phyloP scores from a whole-genome alignment of 257 asterid species.

The Misopates orontium region DNA sequence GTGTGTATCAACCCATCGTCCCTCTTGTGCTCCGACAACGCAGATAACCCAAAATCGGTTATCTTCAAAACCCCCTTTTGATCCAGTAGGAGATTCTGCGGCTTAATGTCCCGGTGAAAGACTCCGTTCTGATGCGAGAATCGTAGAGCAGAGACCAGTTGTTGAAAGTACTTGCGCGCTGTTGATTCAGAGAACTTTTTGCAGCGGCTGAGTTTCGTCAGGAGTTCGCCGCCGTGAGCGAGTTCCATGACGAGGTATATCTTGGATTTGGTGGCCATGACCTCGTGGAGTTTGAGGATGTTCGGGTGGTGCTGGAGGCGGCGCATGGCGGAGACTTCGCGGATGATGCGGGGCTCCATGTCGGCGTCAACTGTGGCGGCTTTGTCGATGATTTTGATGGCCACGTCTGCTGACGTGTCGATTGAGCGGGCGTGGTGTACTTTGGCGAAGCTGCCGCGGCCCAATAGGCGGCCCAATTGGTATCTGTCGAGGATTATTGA shows the following conservation, averaged over 20 bases:
- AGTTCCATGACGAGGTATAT: constrained; percentile 88
- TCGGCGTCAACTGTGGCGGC: constrained; percentile 45
- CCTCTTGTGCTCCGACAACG: constrained; percentile 63
- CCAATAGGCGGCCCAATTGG: constrained; percentile 67
- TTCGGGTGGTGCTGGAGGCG: constrained; percentile 76
- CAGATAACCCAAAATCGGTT: constrained; percentile 90
- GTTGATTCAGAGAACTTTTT: constrained; percentile 63
- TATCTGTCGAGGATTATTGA: constrained; percentile 67
- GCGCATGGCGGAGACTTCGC: constrained; percentile 89
- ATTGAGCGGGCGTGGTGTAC: constrained; percentile 59
- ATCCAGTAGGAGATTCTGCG: constrained; percentile 82
- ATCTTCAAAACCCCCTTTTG: constrained; percentile 54
- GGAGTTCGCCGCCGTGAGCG: constrained; percentile 87
- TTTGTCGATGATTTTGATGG: constrained; percentile 75
- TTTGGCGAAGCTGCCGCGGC: constrained; percentile 95
- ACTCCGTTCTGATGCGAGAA: constrained; percentile 83
- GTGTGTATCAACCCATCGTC: constrained; percentile 69
- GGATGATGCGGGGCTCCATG: constrained; percentile 67
- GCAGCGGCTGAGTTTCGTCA: constrained; percentile 49
- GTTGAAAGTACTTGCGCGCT: constrained; percentile 60
- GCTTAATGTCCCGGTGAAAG: constrained; percentile 90
- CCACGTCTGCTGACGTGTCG: constrained; percentile 41
- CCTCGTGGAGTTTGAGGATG: constrained; percentile 79
- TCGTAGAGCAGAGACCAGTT: constrained; percentile 66
- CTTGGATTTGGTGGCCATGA: constrained; percentile 73